phyloP scores from a whole-genome alignment of 164 flowering plant genomes.

The Amborella trichopoda region DNA sequence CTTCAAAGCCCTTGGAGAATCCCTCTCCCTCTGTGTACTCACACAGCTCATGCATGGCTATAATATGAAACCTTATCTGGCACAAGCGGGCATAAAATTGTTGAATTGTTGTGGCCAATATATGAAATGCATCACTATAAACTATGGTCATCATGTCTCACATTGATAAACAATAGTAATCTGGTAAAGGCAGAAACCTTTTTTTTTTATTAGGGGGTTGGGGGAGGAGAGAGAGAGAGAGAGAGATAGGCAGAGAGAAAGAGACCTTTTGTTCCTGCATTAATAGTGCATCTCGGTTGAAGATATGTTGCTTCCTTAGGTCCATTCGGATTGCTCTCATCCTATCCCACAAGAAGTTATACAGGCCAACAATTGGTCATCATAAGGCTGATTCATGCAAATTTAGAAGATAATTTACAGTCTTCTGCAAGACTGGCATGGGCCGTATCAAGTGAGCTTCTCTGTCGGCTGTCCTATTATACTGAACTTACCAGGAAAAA shows the following conservation, averaged over 20 bases:
- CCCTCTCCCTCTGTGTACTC: conserved; percentile 94
- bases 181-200: too few species aligned
- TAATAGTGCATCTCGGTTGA: conserved; percentile 47
- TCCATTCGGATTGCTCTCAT: conserved; percentile 97
- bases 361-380: conserved; percentile 69
- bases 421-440: conserved; percentile 81
- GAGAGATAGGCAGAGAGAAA: conserved; percentile 6
- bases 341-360: conserved; percentile 97
- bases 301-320: conserved; percentile 92
- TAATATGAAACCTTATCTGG: conserved; percentile 91
- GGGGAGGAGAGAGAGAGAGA: too few species aligned
- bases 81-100: too few species aligned
- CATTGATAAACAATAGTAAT: too few species aligned
- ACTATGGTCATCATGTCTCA: too few species aligned
- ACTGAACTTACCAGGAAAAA: conserved; percentile 50
- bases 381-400: conserved; percentile 79
- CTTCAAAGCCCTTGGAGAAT: conserved; percentile 96
- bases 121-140: too few species aligned
- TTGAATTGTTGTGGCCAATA: too few species aligned
- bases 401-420: conserved; percentile 65
- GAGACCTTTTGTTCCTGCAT: conserved; percentile 99
- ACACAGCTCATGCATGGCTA: conserved; percentile 97
- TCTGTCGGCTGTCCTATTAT: conserved; percentile 90
- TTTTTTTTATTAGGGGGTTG: too few species aligned
- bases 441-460: conserved; percentile 85